These are phyloP conservation scores for Dipteronia sinensis DNA, from an alignment of 345 rosid genomes.

Conservation along the genomic window DNA sequence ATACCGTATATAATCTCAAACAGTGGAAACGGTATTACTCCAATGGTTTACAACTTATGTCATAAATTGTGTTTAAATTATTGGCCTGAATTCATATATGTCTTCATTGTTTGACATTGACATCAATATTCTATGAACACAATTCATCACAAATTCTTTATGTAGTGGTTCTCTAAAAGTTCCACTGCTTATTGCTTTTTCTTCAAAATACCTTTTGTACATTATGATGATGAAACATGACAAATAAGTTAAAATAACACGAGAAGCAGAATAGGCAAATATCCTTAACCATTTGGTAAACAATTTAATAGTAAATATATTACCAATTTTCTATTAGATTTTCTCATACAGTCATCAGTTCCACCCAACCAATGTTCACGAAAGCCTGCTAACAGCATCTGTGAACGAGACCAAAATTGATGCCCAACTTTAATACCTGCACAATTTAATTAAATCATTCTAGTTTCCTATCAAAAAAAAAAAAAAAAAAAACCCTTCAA, in stretches of 20 bases:
- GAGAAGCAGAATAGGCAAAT: not conserved
- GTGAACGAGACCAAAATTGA: conserved; percentile 35
- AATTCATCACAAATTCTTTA: not conserved
- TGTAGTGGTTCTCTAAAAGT: not conserved
- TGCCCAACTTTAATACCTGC: conserved; percentile 39
- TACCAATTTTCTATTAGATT: conserved; percentile 26
- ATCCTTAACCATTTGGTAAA: not conserved
- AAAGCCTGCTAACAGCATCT: conserved; percentile 38
- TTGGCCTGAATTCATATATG: not conserved
- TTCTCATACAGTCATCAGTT: conserved; percentile 30
- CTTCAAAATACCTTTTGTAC: not conserved
- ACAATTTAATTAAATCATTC: not conserved
- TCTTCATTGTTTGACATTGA: not conserved
- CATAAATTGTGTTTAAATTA: not conserved
- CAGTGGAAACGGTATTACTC: not conserved
- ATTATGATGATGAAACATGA: not conserved
- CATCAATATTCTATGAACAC: not conserved
- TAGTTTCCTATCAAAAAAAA: no score
- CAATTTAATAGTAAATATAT: not conserved
- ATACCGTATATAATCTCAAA: not conserved
- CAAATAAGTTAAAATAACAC: not conserved
- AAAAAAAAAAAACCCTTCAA: not conserved
- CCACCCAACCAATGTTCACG: conserved; percentile 28
- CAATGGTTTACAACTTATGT: not conserved
- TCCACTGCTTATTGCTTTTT: not conserved